These are phyloP conservation scores for Alliaria petiolata DNA, from an alignment of 345 rosid species.

Conservation along the genomic window DNA sequence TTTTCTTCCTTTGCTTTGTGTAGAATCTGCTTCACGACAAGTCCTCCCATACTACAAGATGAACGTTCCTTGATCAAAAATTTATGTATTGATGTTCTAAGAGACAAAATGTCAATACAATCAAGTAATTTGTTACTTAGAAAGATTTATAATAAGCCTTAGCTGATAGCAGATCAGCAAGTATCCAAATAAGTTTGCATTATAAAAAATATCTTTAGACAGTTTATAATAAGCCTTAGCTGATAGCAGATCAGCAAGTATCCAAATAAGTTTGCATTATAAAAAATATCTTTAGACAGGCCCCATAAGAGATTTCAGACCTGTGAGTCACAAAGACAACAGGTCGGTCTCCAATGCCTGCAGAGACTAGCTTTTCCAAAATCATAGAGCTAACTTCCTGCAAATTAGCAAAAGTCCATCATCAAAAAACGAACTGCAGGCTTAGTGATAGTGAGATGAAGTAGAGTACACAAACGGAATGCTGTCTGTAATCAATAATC, in stretches of 20 bases:
- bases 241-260: too few relatives aligned
- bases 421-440: constrained; percentile 1
- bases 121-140: background rate
- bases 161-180: background rate
- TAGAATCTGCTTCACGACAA: constrained; percentile 93
- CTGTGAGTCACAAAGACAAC: constrained; percentile 99
- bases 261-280: too few relatives aligned
- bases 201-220: background rate
- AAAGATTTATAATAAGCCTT: background rate
- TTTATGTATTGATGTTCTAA: background rate
- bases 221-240: too few relatives aligned
- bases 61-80: constrained; percentile 14
- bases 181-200: background rate
- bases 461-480: background rate
- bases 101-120: background rate
- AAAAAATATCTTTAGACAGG: too few relatives aligned
- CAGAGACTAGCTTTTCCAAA: constrained; percentile 72
- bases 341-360: constrained; percentile 93
- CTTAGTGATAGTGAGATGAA: background rate
- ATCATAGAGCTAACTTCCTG: constrained; percentile 93
- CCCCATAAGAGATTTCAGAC: constrained; percentile 31
- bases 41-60: constrained; percentile 89
- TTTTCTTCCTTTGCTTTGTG: constrained; percentile 83
- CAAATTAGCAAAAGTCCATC: constrained; percentile 17
- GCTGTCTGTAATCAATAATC: background rate